These are phyloP conservation scores for Lupinus albus DNA, from an alignment of 306 rosid species.

Conservation along the genomic window DNA sequence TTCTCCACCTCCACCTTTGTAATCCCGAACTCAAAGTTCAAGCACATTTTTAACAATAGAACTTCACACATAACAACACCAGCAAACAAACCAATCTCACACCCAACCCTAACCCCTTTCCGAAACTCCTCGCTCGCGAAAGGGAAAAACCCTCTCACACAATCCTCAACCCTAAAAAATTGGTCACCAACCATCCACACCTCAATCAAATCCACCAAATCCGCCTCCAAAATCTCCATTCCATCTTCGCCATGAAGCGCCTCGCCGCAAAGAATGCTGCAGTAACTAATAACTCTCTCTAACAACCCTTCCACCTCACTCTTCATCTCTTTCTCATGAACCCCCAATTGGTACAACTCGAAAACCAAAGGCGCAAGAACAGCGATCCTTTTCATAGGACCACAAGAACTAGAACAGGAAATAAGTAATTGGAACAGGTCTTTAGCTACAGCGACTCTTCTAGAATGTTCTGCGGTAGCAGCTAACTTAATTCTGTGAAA, in stretches of 20 bases:
- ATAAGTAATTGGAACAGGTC: conserved; percentile 58
- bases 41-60: conserved; percentile 62
- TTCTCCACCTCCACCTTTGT: conserved; percentile 53
- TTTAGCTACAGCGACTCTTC: conserved; percentile 36
- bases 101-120: conserved; percentile 45
- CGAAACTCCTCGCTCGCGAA: conserved; percentile 47
- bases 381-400: conserved; percentile 51
- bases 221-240: conserved; percentile 39
- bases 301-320: conserved; percentile 50
- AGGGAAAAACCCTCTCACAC: conserved; percentile 58
- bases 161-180: conserved; percentile 38
- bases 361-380: conserved; percentile 63
- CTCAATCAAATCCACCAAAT: conserved; percentile 50
- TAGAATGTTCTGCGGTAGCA: conserved; percentile 22
- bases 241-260: conserved; percentile 27
- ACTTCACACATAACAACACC: conserved; percentile 73
- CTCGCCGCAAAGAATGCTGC: conserved; percentile 57
- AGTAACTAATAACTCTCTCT: conserved; percentile 58
- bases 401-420: conserved; percentile 49
- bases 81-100: conserved; percentile 55
- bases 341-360: conserved; percentile 41
- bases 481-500: conserved; percentile 46
- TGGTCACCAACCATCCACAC: conserved; percentile 65
- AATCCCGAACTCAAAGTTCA: conserved; percentile 47
- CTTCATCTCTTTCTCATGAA: conserved; percentile 26